These are phyloP conservation scores for Candida buenavistaensis DNA, from an alignment of 1,139 yeast genomes.

Conservation along the genomic window DNA sequence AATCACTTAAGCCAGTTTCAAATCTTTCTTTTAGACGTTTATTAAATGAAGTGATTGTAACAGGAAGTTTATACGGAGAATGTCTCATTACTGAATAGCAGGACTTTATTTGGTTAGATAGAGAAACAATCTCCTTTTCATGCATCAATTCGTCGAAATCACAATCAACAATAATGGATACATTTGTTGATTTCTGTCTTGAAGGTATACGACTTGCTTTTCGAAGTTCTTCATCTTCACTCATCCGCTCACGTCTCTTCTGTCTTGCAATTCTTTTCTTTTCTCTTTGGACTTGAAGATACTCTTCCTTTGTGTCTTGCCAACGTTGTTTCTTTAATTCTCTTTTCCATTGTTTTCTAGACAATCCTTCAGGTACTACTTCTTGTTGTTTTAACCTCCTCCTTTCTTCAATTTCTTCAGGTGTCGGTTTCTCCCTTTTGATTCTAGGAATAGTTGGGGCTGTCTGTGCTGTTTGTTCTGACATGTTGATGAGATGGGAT, in stretches of 20 bases:
- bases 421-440: constrained; percentile 10
- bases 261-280: constrained; percentile 49
- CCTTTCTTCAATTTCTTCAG: constrained; percentile 16
- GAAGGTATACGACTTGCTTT: constrained; percentile 34
- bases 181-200: constrained; percentile 46
- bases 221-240: constrained; percentile 16
- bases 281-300: constrained; percentile 49
- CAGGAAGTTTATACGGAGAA: constrained; percentile 57
- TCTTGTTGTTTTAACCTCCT: constrained; percentile 13
- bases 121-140: constrained; percentile 72
- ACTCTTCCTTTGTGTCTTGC: constrained; percentile 65
- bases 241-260: constrained; percentile 28
- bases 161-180: constrained; percentile 74
- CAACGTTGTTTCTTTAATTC: constrained; percentile 58
- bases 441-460: neutral
- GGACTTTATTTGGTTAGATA: constrained; percentile 79
- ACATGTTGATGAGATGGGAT: neutral
- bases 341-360: constrained; percentile 80
- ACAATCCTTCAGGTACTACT: constrained; percentile 78
- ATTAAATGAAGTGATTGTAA: constrained; percentile 65
- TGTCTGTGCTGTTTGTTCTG: neutral
- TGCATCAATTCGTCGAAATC: constrained; percentile 88
- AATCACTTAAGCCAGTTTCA: constrained; percentile 59
- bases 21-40: constrained; percentile 68
- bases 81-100: constrained; percentile 77